Conservation (phyloP, 75 land plant species). For the Ceratopteris richardii region DNA sequence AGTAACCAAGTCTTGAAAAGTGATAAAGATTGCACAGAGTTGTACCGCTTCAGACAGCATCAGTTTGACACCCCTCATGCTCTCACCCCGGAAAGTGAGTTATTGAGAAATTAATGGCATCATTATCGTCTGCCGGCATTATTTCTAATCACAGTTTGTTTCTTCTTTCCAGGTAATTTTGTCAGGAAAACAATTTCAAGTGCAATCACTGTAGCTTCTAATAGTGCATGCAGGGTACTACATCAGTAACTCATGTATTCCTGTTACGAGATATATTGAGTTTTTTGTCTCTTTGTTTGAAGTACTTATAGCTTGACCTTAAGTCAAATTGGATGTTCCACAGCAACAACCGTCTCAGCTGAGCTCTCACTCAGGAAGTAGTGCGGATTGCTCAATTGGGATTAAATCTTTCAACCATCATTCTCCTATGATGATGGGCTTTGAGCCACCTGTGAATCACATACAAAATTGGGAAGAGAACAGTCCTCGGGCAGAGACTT, state of each 20-base stretch:
- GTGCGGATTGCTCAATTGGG: not conserved
- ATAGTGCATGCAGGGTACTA: not conserved
- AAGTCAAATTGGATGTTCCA: not conserved
- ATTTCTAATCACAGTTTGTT: no score
- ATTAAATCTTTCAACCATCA: not conserved
- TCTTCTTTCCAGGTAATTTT: not conserved
- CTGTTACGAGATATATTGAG: no score
- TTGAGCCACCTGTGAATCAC: slow-evolving; percentile 1
- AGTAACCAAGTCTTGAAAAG: not conserved
- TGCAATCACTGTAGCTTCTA: not conserved
- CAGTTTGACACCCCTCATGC: not conserved
- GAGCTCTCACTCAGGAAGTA: not conserved
- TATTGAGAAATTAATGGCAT: no score
- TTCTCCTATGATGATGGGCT: not conserved
- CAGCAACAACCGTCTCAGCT: not conserved
- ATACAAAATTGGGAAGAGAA: slow-evolving; percentile 10
- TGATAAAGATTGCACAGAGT: not conserved
- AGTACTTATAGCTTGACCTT: no score
- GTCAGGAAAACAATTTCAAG: not conserved
- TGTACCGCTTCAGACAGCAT: not conserved
- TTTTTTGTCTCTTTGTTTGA: no score
- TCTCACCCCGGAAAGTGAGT: slow-evolving; percentile 1
- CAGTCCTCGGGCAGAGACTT: slow-evolving; percentile 21
- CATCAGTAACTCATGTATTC: not conserved
- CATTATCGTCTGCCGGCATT: no score